These are phyloP conservation scores for Tetracladium maxilliforme DNA, from an alignment of 2,329 filamentous ascomycete genomes.

Conservation along the genomic window DNA sequence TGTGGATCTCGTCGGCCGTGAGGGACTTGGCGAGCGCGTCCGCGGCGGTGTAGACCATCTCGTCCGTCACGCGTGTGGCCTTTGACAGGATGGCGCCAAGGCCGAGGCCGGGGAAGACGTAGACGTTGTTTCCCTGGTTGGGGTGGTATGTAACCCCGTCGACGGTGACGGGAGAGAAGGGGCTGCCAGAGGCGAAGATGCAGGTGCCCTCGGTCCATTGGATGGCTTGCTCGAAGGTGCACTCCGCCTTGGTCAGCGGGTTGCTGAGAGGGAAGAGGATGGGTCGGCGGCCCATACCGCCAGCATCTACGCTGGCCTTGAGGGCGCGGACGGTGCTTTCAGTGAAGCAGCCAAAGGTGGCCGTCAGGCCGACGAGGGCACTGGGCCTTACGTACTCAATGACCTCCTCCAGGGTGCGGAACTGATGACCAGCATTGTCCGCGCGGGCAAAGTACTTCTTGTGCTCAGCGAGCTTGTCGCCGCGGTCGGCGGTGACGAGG, in stretches of 20 bases:
- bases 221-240: conserved; percentile 88
- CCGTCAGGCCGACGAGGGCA: conserved; percentile 85
- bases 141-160: conserved; percentile 53
- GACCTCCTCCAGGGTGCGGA: conserved; percentile 74
- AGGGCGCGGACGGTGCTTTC: conserved; percentile 66
- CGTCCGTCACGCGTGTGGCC: conserved; percentile 72
- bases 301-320: conserved; percentile 46
- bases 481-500: conserved; percentile 82
- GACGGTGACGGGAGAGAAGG: conserved; percentile 59
- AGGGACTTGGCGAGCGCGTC: conserved; percentile 66
- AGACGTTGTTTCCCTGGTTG: conserved; percentile 76
- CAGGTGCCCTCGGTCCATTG: conserved; percentile 80
- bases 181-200: conserved; percentile 90
- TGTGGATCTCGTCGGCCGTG: conserved; percentile 65
- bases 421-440: conserved; percentile 52
- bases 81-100: conserved; percentile 87
- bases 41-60: conserved; percentile 94
- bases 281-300: conserved; percentile 58
- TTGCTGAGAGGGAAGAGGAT: conserved; percentile 96
- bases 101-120: conserved; percentile 93
- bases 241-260: conserved; percentile 91
- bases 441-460: conserved; percentile 56
- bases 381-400: conserved; percentile 92
- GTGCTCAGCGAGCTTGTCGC: conserved; percentile 86
- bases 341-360: conserved; percentile 89